Conservation (phyloP, 768 basidiomycete species). For the Hemileccinum impolitum region DNA sequence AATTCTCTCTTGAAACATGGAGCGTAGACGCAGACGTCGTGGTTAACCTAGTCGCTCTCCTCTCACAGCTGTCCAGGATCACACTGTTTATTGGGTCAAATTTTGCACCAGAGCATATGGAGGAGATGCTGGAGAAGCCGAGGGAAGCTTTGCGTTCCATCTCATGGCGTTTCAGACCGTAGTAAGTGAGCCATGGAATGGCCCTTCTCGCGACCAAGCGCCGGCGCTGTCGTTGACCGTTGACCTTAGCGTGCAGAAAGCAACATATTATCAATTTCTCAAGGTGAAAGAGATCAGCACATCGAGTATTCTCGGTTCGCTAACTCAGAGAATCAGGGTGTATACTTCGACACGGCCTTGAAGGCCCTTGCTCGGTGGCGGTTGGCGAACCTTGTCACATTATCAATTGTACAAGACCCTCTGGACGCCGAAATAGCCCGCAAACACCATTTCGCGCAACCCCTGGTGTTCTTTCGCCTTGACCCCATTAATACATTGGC, state of each 20-base stretch:
- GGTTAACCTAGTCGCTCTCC: constrained; percentile 59
- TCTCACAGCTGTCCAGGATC: constrained; percentile 51
- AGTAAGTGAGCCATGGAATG: constrained; percentile 51
- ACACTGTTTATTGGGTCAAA: constrained; percentile 68
- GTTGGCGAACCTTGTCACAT: constrained; percentile 32
- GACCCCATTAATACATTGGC: constrained; percentile 50
- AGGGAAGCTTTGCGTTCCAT: constrained; percentile 47
- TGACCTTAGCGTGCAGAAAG: constrained; percentile 56
- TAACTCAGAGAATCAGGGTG: constrained; percentile 45
- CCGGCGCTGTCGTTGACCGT: neutral
- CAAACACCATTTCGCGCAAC: constrained; percentile 64
- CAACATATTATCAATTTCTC: constrained; percentile 80
- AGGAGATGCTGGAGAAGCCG: constrained; percentile 58
- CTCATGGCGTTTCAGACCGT: constrained; percentile 76
- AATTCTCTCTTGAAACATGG: constrained; percentile 60
- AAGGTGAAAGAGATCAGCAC: constrained; percentile 39
- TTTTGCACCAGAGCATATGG: constrained; percentile 79
- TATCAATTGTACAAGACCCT: constrained; percentile 71
- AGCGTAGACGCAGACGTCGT: constrained; percentile 71
- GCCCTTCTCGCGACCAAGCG: neutral
- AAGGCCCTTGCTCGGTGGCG: constrained; percentile 65
- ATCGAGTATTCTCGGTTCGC: neutral
- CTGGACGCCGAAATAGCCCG: constrained; percentile 40
- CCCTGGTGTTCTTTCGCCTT: constrained; percentile 80
- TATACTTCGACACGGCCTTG: constrained; percentile 79